A percentile compares a stretch with the other conserved stretches of the same genome.
Evolutionary conservation across 768 basidiomycete species (phyloP).

Genomic region (Podaxis sp.): DNA sequence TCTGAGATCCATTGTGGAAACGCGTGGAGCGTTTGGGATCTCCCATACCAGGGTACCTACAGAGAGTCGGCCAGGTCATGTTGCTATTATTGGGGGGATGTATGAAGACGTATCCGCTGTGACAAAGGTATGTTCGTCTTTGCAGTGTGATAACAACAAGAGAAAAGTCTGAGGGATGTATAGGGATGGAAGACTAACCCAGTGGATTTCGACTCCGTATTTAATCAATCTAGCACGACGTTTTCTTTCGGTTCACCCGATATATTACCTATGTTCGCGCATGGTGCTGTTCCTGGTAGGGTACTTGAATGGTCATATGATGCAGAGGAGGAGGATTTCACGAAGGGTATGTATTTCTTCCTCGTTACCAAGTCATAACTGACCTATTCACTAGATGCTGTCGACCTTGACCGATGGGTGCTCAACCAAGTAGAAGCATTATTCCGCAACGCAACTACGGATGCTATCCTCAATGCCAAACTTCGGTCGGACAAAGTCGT

Average conservation of each 20-base stretch:
- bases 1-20: slow-evolving; percentile 64
- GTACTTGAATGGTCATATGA: slow-evolving; percentile 78
- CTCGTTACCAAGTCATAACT: neutral
- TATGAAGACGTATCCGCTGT: slow-evolving; percentile 90
- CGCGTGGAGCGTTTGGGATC: slow-evolving; percentile 76
- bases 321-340: slow-evolving; percentile 82
- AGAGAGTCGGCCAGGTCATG: slow-evolving; percentile 86
- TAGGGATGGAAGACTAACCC: slow-evolving; percentile 89
- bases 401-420: slow-evolving; percentile 76
- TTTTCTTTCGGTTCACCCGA: slow-evolving; percentile 89
- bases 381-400: slow-evolving; percentile 54
- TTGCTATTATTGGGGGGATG: slow-evolving; percentile 91
- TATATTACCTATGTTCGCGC: slow-evolving; percentile 84
- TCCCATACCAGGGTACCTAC: slow-evolving; percentile 88
- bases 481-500: slow-evolving; percentile 62
- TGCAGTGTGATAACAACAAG: neutral
- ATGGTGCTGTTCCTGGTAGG: slow-evolving; percentile 68
- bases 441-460: slow-evolving; percentile 60
- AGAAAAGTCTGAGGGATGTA: slow-evolving; percentile 13
- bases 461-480: slow-evolving; percentile 47
- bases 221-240: slow-evolving; percentile 76
- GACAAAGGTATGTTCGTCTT: slow-evolving; percentile 55
- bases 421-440: slow-evolving; percentile 64
- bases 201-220: slow-evolving; percentile 86
- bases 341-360: slow-evolving; percentile 53